phyloP scores from a whole-genome alignment of 805 yeast genomes.

The Hanseniaspora pseudoguilliermondii region DNA sequence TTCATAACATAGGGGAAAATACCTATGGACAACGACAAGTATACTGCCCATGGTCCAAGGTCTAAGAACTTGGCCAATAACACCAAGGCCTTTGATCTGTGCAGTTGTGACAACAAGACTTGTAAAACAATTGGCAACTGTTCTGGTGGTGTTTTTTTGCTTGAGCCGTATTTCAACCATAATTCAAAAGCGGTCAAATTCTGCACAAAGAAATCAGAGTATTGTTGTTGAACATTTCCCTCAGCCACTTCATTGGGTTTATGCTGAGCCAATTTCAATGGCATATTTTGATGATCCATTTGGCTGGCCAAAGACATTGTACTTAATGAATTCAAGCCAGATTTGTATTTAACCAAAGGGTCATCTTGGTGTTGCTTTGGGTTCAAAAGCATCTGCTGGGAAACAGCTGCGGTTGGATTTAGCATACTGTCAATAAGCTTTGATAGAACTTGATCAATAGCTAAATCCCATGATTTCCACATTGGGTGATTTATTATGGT shows the following conservation, averaged over 20 bases:
- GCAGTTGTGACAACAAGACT: slow-evolving; percentile 85
- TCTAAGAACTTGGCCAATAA: slow-evolving; percentile 76
- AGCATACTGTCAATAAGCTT: slow-evolving; percentile 42
- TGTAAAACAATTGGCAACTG: slow-evolving; percentile 90
- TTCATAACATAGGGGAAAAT: slow-evolving; percentile 90
- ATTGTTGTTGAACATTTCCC: slow-evolving; percentile 43
- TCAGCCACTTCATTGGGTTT: slow-evolving; percentile 14
- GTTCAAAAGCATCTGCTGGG: slow-evolving; percentile 19
- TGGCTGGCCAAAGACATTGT: slow-evolving; percentile 28
- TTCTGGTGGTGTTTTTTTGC: slow-evolving; percentile 78
- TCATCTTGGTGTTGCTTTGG: slow-evolving; percentile 20
- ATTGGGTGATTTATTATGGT: slow-evolving; percentile 66
- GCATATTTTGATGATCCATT: slow-evolving; percentile 15
- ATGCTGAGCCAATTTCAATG: slow-evolving; percentile 9
- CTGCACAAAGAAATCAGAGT: slow-evolving; percentile 89
- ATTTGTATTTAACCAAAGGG: slow-evolving; percentile 22
- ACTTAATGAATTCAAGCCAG: slow-evolving; percentile 26
- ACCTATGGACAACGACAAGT: slow-evolving; percentile 81
- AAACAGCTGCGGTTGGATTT: slow-evolving; percentile 24
- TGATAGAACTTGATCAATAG: slow-evolving; percentile 83
- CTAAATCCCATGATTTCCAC: slow-evolving; percentile 98
- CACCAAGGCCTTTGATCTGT: slow-evolving; percentile 77
- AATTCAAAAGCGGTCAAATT: slow-evolving; percentile 91
- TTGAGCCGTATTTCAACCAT: slow-evolving; percentile 86
- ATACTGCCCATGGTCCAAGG: slow-evolving; percentile 96